These are phyloP conservation scores for Coemansia sp. DNA, from an alignment of 192 early-diverging fungal species.

Conservation along the genomic window DNA sequence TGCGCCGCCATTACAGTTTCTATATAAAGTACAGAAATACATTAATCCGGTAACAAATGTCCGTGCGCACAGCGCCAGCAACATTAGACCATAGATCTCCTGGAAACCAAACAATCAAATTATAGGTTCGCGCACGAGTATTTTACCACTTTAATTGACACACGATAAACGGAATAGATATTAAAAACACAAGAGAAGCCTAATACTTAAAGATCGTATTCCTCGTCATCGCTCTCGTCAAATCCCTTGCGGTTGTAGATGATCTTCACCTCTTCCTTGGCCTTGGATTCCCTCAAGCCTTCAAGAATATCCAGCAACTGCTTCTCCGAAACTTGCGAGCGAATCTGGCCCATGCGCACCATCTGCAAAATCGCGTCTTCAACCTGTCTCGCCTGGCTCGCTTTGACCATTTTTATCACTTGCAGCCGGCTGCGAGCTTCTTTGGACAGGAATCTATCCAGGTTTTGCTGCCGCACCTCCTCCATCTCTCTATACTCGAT, in stretches of 20 bases:
- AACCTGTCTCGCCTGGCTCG: constrained; percentile 64
- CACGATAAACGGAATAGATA: no score
- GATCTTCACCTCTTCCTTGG: constrained; percentile 30
- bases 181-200: neutral
- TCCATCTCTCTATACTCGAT: constrained; percentile 58
- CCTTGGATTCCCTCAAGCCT: constrained; percentile 67
- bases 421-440: constrained; percentile 81
- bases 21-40: neutral
- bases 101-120: neutral
- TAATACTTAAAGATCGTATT: constrained; percentile 21
- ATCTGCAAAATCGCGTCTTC: neutral
- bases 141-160: no score
- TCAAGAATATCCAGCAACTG: constrained; percentile 85
- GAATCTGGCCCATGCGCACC: constrained; percentile 15
- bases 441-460: constrained; percentile 79
- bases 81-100: no score
- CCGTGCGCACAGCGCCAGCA: no score
- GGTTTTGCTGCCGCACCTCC: constrained; percentile 78
- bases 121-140: neutral
- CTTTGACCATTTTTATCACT: constrained; percentile 90
- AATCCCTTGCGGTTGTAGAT: constrained; percentile 22
- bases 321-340: constrained; percentile 79
- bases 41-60: no score
- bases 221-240: constrained; percentile 23
- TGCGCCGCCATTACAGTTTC: constrained; percentile 19